These are phyloP conservation scores for Daldinia vernicosa DNA, from an alignment of 495 filamentous ascomycete species.

Conservation along the genomic window DNA sequence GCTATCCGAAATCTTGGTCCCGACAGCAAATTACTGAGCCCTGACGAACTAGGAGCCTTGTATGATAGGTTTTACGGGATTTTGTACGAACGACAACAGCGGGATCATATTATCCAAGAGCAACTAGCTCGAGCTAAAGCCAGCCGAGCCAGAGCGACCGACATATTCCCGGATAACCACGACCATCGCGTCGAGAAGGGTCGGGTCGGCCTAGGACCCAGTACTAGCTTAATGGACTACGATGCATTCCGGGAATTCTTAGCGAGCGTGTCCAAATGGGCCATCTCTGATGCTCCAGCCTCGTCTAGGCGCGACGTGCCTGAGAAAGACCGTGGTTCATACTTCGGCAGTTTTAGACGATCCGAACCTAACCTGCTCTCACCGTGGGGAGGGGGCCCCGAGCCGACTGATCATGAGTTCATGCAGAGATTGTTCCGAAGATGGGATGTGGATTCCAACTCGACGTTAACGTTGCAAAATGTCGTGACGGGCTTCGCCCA, in stretches of 20 bases:
- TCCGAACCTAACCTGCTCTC: conserved; percentile 59
- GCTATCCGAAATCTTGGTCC: conserved; percentile 95
- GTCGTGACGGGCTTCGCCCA: conserved; percentile 90
- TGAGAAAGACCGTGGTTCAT: conserved; percentile 61
- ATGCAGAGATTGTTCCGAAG: conserved; percentile 85
- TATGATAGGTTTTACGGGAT: conserved; percentile 94
- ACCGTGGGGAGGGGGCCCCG: conserved; percentile 77
- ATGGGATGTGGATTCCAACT: conserved; percentile 82
- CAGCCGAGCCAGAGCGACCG: conserved; percentile 63
- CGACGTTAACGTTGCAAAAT: conserved; percentile 83
- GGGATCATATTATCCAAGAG: conserved; percentile 78
- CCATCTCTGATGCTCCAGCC: conserved; percentile 75
- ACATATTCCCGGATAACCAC: conserved; percentile 52
- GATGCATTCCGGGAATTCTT: conserved; percentile 94
- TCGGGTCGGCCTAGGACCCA: conserved; percentile 88
- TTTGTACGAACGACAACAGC: conserved; percentile 88
- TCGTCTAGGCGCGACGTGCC: conserved; percentile 65
- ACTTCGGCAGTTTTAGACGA: conserved; percentile 59
- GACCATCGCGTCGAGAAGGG: conserved; percentile 71
- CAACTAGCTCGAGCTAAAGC: conserved; percentile 69
- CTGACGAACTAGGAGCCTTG: conserved; percentile 84
- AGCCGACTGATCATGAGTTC: conserved; percentile 96
- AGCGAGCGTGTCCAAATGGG: conserved; percentile 88
- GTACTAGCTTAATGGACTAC: conserved; percentile 92
- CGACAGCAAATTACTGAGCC: conserved; percentile 86